Evolutionary conservation across 768 basidiomycete species (phyloP).

Genomic region (Chlorophyllum brunneum): DNA sequence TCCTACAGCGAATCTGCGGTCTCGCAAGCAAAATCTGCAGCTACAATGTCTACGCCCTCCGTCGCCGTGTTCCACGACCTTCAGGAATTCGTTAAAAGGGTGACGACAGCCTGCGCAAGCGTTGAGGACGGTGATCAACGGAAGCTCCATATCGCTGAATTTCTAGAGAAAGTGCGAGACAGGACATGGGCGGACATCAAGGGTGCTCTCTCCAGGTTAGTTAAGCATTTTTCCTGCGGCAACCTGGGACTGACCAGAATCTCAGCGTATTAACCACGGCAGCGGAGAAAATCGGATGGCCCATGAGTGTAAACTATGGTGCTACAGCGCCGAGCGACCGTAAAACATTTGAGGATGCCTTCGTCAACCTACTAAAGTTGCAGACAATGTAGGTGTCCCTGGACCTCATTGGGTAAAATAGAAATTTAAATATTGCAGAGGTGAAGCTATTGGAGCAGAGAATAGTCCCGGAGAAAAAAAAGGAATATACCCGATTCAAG

Average conservation of each 20-base stretch:
- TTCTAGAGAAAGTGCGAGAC: conserved; percentile 60
- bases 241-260: neutral
- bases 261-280: conserved; percentile 57
- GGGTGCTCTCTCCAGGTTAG: conserved; percentile 57
- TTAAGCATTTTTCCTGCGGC: conserved; percentile 11
- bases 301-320: conserved; percentile 65
- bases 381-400: conserved; percentile 65
- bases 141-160: conserved; percentile 54
- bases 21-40: conserved; percentile 42
- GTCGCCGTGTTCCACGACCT: conserved; percentile 59
- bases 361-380: conserved; percentile 69
- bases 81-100: conserved; percentile 53
- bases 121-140: conserved; percentile 48
- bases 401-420: neutral
- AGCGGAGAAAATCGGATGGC: conserved; percentile 85
- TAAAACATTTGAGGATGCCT: conserved; percentile 69
- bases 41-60: conserved; percentile 37
- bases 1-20: conserved; percentile 54
- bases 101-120: conserved; percentile 38
- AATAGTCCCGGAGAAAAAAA: conserved; percentile 33
- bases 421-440: conserved; percentile 33
- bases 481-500: conserved; percentile 79
- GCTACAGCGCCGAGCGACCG: conserved; percentile 46
- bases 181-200: conserved; percentile 80
- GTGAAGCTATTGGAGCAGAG: conserved; percentile 38